Percentiles rank a stretch among this genome's conserved stretches.
These are phyloP conservation scores for Anthracocystis setariae DNA, from an alignment of 1,284 basidiomycete genomes.

Conservation along the genomic window DNA sequence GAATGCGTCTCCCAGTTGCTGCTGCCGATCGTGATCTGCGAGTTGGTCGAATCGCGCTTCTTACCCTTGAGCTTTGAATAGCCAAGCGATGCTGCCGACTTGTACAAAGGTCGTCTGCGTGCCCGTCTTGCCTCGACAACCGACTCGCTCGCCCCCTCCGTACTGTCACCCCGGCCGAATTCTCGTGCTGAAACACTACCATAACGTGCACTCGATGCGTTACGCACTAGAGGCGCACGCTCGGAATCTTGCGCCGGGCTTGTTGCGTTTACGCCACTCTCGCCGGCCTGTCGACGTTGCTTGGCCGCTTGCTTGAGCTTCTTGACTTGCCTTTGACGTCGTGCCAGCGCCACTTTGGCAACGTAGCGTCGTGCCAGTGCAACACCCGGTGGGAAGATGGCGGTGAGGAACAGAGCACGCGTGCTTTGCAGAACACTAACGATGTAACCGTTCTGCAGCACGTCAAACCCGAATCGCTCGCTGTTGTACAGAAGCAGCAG, in stretches of 20 bases:
- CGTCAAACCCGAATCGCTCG: constrained; percentile 55
- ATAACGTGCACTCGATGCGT: constrained; percentile 10
- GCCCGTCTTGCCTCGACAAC: constrained; percentile 15
- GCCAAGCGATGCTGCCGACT: constrained; percentile 31
- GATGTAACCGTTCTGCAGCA: constrained; percentile 61
- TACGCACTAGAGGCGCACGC: constrained; percentile 21
- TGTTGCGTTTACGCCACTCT: not conserved
- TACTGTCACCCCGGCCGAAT: constrained; percentile 12
- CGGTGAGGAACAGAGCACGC: constrained; percentile 53
- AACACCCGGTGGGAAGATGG: constrained; percentile 56
- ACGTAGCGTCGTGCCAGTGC: constrained; percentile 45
- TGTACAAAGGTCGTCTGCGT: constrained; percentile 39
- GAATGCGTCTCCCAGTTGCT: constrained; percentile 47
- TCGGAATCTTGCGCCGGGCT: constrained; percentile 6
- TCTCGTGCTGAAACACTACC: constrained; percentile 31
- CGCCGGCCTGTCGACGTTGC: constrained; percentile 12
- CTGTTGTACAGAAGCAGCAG: constrained; percentile 61
- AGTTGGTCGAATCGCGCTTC: constrained; percentile 28
- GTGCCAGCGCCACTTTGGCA: constrained; percentile 34
- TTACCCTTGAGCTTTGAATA: constrained; percentile 26
- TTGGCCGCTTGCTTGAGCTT: constrained; percentile 32
- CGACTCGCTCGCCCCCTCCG: not conserved
- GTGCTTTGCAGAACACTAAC: constrained; percentile 56
- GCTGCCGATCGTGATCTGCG: constrained; percentile 24
- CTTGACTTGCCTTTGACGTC: constrained; percentile 23